Evolutionary conservation across 164 flowering plant genomes (phyloP).

Genomic region (Paratinospora sagittata): DNA sequence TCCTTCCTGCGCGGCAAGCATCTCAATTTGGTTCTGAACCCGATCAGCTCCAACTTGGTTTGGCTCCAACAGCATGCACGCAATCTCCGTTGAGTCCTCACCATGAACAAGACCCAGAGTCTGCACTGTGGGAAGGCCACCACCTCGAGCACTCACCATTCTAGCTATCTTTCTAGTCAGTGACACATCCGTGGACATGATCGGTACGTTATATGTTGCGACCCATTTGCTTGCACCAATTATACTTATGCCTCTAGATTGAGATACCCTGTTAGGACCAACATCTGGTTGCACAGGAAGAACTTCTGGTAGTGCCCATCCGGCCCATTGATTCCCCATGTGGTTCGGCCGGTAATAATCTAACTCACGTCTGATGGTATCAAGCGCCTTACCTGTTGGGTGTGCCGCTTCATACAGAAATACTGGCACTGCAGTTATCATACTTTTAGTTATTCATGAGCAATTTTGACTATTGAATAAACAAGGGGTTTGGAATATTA

Average conservation of each 20-base stretch:
- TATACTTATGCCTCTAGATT: constrained; percentile 42
- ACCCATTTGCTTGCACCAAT: constrained; percentile 70
- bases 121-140: constrained; percentile 70
- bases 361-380: constrained; percentile 53
- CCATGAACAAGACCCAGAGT: constrained; percentile 60
- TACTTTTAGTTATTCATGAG: background rate
- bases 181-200: constrained; percentile 46
- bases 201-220: constrained; percentile 54
- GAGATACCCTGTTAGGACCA: constrained; percentile 47
- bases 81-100: constrained; percentile 59
- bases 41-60: constrained; percentile 57
- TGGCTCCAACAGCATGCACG: constrained; percentile 64
- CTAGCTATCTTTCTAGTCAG: constrained; percentile 49
- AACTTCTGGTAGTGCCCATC: constrained; percentile 42
- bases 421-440: constrained; percentile 51
- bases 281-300: constrained; percentile 46
- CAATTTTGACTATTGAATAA: too few species aligned
- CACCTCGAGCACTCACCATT: constrained; percentile 68
- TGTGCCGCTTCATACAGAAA: constrained; percentile 68
- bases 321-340: constrained; percentile 60
- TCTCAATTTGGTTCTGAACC: constrained; percentile 52
- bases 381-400: constrained; percentile 51
- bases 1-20: constrained; percentile 58
- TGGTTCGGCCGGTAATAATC: constrained; percentile 56
- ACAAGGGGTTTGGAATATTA: background rate